Percentiles rank a stretch among this genome's conserved stretches.
These are phyloP conservation scores for Zelonia costaricensis DNA, from an alignment of 208 protist genomes.

Conservation along the genomic window DNA sequence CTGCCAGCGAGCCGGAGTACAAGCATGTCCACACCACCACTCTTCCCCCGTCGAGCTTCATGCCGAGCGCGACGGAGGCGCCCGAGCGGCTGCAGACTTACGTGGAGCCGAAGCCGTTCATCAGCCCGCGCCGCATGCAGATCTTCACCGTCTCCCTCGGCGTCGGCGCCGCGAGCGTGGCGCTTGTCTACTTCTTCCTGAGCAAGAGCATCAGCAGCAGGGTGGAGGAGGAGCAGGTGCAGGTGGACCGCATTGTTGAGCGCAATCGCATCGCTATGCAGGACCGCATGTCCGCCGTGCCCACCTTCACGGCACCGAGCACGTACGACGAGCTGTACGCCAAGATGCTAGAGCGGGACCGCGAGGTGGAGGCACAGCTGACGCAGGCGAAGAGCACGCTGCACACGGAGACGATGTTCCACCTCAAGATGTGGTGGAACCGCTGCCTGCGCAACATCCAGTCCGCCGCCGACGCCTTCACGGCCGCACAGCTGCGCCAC, in stretches of 20 bases:
- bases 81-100: slow-evolving; percentile 76
- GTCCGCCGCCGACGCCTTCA: slow-evolving; percentile 43
- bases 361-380: slow-evolving; percentile 47
- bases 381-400: slow-evolving; percentile 57
- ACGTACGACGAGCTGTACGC: slow-evolving; percentile 74
- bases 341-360: slow-evolving; percentile 62
- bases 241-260: slow-evolving; percentile 49
- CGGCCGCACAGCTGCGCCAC: slow-evolving; percentile 30
- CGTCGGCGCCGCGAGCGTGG: slow-evolving; percentile 59
- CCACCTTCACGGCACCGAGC: slow-evolving; percentile 71
- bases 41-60: slow-evolving; percentile 25
- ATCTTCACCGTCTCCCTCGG: slow-evolving; percentile 68
- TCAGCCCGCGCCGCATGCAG: slow-evolving; percentile 64
- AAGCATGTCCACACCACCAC: slow-evolving; percentile 23
- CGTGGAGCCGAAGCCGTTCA: slow-evolving; percentile 80
- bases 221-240: slow-evolving; percentile 57
- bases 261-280: slow-evolving; percentile 49
- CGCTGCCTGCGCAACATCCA: slow-evolving; percentile 71
- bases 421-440: slow-evolving; percentile 89
- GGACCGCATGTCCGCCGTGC: slow-evolving; percentile 43
- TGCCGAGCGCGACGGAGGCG: slow-evolving; percentile 55
- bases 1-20: slow-evolving; percentile 1
- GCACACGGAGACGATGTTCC: slow-evolving; percentile 73
- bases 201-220: slow-evolving; percentile 65
- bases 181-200: slow-evolving; percentile 70